Base-by-base conservation (phyloP, 139 green algal species). In the Coelastrella sp. region DNA sequence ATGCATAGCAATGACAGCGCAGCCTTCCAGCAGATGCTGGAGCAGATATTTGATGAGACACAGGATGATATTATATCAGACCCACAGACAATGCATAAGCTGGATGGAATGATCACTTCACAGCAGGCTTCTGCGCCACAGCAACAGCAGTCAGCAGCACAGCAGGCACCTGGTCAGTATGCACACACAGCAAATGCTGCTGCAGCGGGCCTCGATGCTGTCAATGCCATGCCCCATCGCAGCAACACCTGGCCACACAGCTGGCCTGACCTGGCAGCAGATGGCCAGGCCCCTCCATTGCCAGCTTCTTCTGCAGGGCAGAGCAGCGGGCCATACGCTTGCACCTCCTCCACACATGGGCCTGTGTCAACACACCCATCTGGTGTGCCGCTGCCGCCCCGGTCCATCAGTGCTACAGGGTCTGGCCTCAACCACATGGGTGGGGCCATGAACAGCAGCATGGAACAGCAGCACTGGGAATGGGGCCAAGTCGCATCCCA, bases 1-100 rank as follows among this genome's bases (percentile, higher is more conserved):
- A 87, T 87, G 81, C 61, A 23, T 14, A 87, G 81, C 83, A 89
- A 89, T 59, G 83, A 89, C 83, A 89, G 83, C 66, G 83, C 83
- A 71, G 64, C 17, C 10, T 74, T 89, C 17, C 68, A 80, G 54
- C 56, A 58, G 56, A 81, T 89, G 71, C 13, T 89, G 19, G 83
- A 89, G 54, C 20, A 58, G 54, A 89, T 89, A 5, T 71, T 89
- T 19, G 68, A 89, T 57, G 83, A 86, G 17, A 59, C 7, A 73
- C 20, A 57, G 5, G 83, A 89, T 59, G 83, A 81, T 13, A 47
- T 81, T 32, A n/a, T 81, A 20, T 82, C 68, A 11, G 83, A 80
- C 10, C 83, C 68, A 14, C 68, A 81, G 47, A 17, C 57, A 17
- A 74, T 57, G 56, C 10, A 65, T 23, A 77, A 61, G 17, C 8